Percentiles rank a stretch among this genome's conserved stretches.
Evolutionary conservation across 176 grass and related monocot genomes (phyloP).

Genomic region (Saccharum spontaneum): DNA sequence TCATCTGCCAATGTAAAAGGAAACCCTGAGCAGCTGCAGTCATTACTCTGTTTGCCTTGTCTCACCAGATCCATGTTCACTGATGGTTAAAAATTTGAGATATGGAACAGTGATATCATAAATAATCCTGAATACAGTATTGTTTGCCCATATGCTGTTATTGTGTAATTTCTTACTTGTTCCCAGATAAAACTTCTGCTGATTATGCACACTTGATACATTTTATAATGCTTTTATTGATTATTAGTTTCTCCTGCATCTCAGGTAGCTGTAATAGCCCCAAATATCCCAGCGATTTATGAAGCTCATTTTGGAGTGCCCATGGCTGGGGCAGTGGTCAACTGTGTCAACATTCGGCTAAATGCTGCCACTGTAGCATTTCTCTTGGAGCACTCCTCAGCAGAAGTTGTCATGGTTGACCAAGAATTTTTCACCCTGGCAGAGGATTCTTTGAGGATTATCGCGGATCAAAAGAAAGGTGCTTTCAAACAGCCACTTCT

Average conservation of each 20-base stretch:
- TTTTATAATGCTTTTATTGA: constrained; percentile 21
- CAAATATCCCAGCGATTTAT: constrained; percentile 88
- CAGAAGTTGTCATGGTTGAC: constrained; percentile 80
- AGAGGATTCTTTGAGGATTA: constrained; percentile 71
- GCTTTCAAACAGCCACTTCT: constrained; percentile 71
- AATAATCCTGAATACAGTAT: not conserved
- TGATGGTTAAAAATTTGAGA: not conserved
- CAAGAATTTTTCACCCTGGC: constrained; percentile 81
- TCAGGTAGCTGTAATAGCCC: constrained; percentile 91
- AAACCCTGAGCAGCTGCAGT: not conserved
- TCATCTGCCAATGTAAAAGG: not conserved
- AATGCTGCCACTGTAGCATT: constrained; percentile 81
- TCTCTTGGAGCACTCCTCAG: constrained; percentile 73
- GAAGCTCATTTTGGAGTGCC: constrained; percentile 97
- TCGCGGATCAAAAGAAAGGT: constrained; percentile 54
- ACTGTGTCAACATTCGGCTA: constrained; percentile 75
- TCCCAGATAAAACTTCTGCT: not conserved
- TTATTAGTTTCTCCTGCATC: constrained; percentile 18
- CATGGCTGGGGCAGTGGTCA: constrained; percentile 89
- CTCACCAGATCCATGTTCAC: not conserved
- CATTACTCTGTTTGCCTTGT: constrained; percentile 1
- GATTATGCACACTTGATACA: not conserved
- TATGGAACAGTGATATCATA: not conserved
- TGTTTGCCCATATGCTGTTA: not conserved
- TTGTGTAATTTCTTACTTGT: not conserved